Percentiles rank a stretch among this genome's conserved stretches.
These are phyloP conservation scores for Santalum album DNA, from an alignment of 164 flowering plant species.

Conservation along the genomic window DNA sequence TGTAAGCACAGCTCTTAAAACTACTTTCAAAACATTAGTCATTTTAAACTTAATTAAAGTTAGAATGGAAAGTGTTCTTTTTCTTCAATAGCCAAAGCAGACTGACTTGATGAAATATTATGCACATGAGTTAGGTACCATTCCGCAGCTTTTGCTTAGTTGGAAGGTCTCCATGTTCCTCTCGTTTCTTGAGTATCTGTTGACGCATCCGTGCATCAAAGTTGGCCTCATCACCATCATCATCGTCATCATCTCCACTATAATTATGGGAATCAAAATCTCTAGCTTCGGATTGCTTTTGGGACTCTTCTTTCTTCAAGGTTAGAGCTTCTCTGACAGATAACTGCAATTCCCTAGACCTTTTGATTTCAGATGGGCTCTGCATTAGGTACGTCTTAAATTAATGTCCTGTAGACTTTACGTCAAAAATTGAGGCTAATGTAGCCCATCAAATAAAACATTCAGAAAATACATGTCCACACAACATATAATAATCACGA, in stretches of 20 bases:
- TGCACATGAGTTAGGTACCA: constrained; percentile 31
- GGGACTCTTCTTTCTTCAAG: constrained; percentile 44
- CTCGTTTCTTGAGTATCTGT: constrained; percentile 61
- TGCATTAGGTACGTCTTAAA: constrained; percentile 19
- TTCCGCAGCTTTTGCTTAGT: constrained; percentile 28
- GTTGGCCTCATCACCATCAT: constrained; percentile 71
- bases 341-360: constrained; percentile 44
- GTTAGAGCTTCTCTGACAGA: constrained; percentile 71
- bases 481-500: too few relatives aligned
- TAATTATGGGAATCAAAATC: constrained; percentile 23
- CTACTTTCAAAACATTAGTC: too few relatives aligned
- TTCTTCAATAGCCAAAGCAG: background rate
- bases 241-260: constrained; percentile 66
- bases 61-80: background rate
- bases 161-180: constrained; percentile 62
- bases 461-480: too few relatives aligned
- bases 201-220: constrained; percentile 87
- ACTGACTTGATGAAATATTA: background rate
- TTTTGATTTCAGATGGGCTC: constrained; percentile 37
- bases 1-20: too few relatives aligned
- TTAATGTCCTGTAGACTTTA: background rate
- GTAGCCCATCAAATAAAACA: too few relatives aligned
- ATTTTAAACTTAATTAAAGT: background rate
- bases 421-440: too few relatives aligned
- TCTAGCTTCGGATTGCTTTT: constrained; percentile 26